Percentiles rank a stretch among this genome's conserved stretches.
These are phyloP conservation scores for Hansenula sp. DNA, from an alignment of 1,139 yeast genomes.

Conservation along the genomic window DNA sequence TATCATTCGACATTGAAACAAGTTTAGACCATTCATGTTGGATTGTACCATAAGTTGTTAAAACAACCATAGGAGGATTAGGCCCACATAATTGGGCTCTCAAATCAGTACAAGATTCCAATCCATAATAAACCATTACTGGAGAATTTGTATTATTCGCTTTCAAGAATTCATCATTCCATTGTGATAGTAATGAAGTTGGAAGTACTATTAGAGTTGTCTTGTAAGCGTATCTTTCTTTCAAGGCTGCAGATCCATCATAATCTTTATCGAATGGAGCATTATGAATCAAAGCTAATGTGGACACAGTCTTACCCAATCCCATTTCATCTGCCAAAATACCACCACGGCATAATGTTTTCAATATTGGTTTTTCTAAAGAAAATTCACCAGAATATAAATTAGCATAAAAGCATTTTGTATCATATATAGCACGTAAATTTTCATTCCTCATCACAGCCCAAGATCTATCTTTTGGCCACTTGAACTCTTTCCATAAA, in stretches of 20 bases:
- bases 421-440: slow-evolving; percentile 11
- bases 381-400: slow-evolving; percentile 81
- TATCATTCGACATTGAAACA: slow-evolving; percentile 7
- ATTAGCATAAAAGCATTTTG: slow-evolving; percentile 64
- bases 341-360: slow-evolving; percentile 68
- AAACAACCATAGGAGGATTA: slow-evolving; percentile 62
- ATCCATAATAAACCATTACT: slow-evolving; percentile 72
- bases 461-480: slow-evolving; percentile 57
- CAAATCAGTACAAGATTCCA: slow-evolving; percentile 45
- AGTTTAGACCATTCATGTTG: slow-evolving; percentile 58
- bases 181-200: slow-evolving; percentile 84
- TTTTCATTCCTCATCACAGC: slow-evolving; percentile 21
- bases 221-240: slow-evolving; percentile 50
- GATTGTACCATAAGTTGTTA: slow-evolving; percentile 88
- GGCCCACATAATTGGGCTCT: slow-evolving; percentile 36
- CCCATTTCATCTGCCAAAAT: slow-evolving; percentile 98
- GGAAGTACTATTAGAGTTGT: slow-evolving; percentile 87
- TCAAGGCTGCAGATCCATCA: slow-evolving; percentile 3
- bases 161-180: slow-evolving; percentile 78
- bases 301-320: slow-evolving; percentile 85
- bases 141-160: slow-evolving; percentile 43
- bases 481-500: slow-evolving; percentile 72
- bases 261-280: slow-evolving; percentile 45
- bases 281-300: slow-evolving; percentile 67
- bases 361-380: slow-evolving; percentile 57